These are phyloP conservation scores for Flaveria robusta DNA, from an alignment of 129 eudicot genomes.

Conservation along the genomic window DNA sequence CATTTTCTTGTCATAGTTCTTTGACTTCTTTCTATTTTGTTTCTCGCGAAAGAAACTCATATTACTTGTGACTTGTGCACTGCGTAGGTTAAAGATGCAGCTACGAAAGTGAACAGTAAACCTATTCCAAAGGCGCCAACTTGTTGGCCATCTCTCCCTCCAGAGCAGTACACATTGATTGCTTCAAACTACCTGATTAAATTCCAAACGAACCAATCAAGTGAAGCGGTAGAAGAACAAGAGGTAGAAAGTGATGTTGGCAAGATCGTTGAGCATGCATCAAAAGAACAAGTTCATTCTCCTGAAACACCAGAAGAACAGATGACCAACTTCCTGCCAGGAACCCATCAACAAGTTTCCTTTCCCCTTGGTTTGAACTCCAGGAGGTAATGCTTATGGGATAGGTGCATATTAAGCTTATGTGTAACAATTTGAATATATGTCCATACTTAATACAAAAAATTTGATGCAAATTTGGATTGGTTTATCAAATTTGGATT, in stretches of 20 bases:
- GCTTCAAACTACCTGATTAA: conserved; percentile 8
- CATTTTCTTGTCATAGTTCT: not conserved
- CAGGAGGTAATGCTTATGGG: not conserved
- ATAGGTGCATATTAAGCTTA: not conserved
- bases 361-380: conserved; percentile 4
- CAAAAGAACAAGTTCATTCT: not conserved
- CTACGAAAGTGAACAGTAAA: not conserved
- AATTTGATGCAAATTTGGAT: not conserved
- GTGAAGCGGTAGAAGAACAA: conserved; percentile 6
- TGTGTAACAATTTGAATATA: not conserved
- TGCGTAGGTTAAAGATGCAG: conserved; percentile 14
- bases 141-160: conserved; percentile 19
- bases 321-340: conserved; percentile 8
- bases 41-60: not conserved
- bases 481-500: not conserved
- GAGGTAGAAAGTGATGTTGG: conserved; percentile 9
- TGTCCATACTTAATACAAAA: not conserved
- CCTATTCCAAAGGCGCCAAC: conserved; percentile 3
- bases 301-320: not conserved
- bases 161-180: conserved; percentile 15
- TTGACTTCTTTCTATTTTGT: not conserved
- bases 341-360: not conserved
- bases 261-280: not conserved
- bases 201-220: not conserved
- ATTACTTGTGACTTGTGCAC: not conserved